Evolutionary conservation across 2,329 filamentous ascomycete genomes (phyloP), one percentile per base, ranked within the genome.

Genomic region (Penicillium frequentans): DNA sequence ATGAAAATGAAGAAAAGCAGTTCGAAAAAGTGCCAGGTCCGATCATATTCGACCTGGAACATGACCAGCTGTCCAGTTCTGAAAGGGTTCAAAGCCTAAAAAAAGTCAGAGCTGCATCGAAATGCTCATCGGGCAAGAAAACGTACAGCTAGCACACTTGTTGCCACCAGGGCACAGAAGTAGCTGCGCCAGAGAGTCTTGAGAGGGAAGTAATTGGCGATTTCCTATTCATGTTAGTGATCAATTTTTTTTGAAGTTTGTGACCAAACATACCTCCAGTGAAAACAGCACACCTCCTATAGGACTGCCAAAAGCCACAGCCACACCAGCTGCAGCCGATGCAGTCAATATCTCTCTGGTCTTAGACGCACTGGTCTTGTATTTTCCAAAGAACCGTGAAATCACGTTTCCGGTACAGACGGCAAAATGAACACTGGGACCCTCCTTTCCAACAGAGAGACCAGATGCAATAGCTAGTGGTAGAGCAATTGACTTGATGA

Each of bases 141-240:
- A 74, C 80, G 57, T 79, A 84, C 82, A 26, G 95, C 89, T 39
- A 99, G 79, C 16, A 96, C 91, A 49, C 92, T 91, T 1, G 95
- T 98, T 5, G 93, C 95, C 5, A 99, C 93, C 62, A 99, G 78
- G 29, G 95, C 95, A 75, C 95, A 99, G 73, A 99, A 98, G 73
- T 98, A 99, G 72, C 92, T 97, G 66, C 95, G 85, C 95, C 95
- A 98, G 76, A 99, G 86, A 0, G 95, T 99, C 77, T 98, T 98
- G 21, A 99, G 84, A 0, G 95, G 95, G 66, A 99, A 99, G 69
- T 96, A 90, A 56, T 87, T 96, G 16, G 93, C 93, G 90, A 99
- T 97, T 80, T 99, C 95, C 79, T 82, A 53, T 45, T 52, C 5
- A 39, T 11, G 47, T 71, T 55, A 73, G 11, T 61, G 47, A 56